phyloP scores from a whole-genome alignment of 148 eudicot genomes.

The Silene latifolia region DNA sequence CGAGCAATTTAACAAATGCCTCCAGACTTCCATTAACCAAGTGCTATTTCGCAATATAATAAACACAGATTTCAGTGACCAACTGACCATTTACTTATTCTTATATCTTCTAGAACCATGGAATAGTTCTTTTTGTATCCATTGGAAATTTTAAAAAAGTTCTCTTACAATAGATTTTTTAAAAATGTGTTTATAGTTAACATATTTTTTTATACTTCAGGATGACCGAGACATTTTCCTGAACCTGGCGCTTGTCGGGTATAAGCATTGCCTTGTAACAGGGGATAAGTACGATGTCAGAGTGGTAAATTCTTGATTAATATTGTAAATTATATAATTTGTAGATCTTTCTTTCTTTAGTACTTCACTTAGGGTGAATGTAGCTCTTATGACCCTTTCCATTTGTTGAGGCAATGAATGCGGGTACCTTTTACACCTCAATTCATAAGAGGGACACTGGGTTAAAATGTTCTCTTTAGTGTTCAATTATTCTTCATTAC shows the following conservation, averaged over 20 bases:
- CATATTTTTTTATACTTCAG: conserved; percentile 34
- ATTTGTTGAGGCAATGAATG: not conserved
- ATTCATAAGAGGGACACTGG: not conserved
- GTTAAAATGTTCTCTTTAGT: not conserved
- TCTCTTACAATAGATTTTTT: not conserved
- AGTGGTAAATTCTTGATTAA: conserved; percentile 53
- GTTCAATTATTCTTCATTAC: not conserved
- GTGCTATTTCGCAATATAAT: not conserved
- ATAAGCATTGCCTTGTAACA: conserved; percentile 74
- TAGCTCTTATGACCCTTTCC: not conserved
- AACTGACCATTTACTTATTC: not conserved
- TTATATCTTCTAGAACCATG: not conserved
- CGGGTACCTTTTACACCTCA: not conserved
- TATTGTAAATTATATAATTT: conserved; percentile 14
- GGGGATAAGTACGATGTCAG: conserved; percentile 95
- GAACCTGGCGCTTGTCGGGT: conserved; percentile 75
- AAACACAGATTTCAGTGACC: not conserved
- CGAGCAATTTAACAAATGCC: too few relatives aligned
- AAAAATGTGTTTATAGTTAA: not conserved
- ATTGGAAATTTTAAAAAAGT: not conserved
- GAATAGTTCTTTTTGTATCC: not conserved
- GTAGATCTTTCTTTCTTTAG: not conserved
- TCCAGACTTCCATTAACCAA: too few relatives aligned
- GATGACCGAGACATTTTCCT: conserved; percentile 90
- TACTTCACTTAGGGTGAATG: not conserved